Percentiles rank a stretch among this genome's conserved stretches.
Conservation (phyloP, 2,329 filamentous ascomycete genomes). For the Botrytis porri region DNA sequence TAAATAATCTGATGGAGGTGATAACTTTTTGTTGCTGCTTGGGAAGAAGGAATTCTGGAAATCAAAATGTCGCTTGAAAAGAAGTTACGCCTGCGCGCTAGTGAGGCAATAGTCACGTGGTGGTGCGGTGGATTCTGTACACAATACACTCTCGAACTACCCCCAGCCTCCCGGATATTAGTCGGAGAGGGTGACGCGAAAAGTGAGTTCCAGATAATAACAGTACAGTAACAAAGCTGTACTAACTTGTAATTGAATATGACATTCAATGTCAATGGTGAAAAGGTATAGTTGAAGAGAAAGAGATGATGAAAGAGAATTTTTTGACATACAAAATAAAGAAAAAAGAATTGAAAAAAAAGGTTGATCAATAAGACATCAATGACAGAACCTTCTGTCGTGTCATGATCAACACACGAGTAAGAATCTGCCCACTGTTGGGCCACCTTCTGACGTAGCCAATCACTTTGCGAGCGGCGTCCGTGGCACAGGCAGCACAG, state of each 20-base stretch:
- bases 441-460: conserved; percentile 16
- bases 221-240: conserved; percentile 2
- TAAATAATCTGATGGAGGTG: conserved; percentile 26
- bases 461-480: conserved; percentile 28
- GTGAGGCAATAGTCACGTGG: conserved; percentile 18
- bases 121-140: conserved; percentile 19
- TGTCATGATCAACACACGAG: conserved; percentile 30
- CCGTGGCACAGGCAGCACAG: conserved; percentile 32
- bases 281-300: conserved; percentile 4
- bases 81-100: conserved; percentile 22
- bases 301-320: conserved; percentile 1
- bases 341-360: conserved; percentile 10
- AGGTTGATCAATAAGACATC: conserved; percentile 20
- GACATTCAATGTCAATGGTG: conserved; percentile 7
- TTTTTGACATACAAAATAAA: background rate
- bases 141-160: conserved; percentile 17
- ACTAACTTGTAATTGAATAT: conserved; percentile 3
- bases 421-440: conserved; percentile 20
- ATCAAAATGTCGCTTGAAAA: conserved; percentile 24
- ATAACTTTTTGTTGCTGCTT: conserved; percentile 25
- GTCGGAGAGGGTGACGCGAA: conserved; percentile 13
- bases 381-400: conserved; percentile 26
- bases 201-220: conserved; percentile 15
- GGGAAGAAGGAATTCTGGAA: conserved; percentile 23
- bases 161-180: conserved; percentile 20